These are phyloP conservation scores for Candida broadrunensis DNA, from an alignment of 805 yeast species.

Conservation along the genomic window DNA sequence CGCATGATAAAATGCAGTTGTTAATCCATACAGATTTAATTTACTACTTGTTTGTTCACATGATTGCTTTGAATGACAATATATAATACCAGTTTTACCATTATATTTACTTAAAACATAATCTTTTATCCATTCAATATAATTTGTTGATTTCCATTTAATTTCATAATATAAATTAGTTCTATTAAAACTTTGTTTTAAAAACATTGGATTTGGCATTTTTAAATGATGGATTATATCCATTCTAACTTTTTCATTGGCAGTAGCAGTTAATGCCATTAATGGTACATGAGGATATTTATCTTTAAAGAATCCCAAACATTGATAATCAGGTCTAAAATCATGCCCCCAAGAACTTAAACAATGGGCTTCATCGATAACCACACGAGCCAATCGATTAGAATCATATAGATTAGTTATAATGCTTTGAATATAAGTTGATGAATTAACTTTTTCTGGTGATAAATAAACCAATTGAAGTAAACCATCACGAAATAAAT, in stretches of 20 bases:
- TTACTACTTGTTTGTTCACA: constrained; percentile 79
- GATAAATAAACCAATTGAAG: constrained; percentile 81
- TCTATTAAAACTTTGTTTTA: constrained; percentile 91
- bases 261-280: constrained; percentile 97
- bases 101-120: constrained; percentile 49
- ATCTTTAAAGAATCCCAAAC: constrained; percentile 66
- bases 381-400: constrained; percentile 71
- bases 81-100: constrained; percentile 79
- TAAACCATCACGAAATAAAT: constrained; percentile 60
- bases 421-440: constrained; percentile 62
- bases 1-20: constrained; percentile 82
- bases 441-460: constrained; percentile 89
- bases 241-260: constrained; percentile 82
- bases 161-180: constrained; percentile 81
- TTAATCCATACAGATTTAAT: constrained; percentile 59
- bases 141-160: constrained; percentile 56
- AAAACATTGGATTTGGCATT: constrained; percentile 55
- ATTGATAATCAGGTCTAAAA: constrained; percentile 93
- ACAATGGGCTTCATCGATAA: constrained; percentile 97
- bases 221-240: constrained; percentile 82
- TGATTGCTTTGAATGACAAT: constrained; percentile 85
- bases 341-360: constrained; percentile 99
- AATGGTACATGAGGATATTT: constrained; percentile 80
- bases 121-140: constrained; percentile 57
- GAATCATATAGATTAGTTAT: constrained; percentile 55